Conservation (phyloP, 2,329 filamentous ascomycete genomes). For the Leptographium radiaticola region DNA sequence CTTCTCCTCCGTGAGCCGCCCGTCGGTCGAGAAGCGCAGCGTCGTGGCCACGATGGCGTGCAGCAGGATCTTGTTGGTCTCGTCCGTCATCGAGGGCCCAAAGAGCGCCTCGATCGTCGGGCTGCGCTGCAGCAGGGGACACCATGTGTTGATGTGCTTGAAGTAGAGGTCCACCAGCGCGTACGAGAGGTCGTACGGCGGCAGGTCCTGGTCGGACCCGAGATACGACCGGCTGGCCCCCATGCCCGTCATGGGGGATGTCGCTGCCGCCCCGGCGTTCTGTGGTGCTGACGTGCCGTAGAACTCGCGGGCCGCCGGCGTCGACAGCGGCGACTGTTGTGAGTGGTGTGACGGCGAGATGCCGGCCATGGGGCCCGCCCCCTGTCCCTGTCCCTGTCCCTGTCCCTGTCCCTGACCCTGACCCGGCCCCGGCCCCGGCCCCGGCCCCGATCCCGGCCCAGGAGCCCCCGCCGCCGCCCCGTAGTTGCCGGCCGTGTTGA, state of each 20-base stretch:
- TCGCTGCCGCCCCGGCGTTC: conserved; percentile 1
- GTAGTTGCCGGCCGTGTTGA: conserved; percentile 28
- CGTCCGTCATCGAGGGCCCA: conserved; percentile 60
- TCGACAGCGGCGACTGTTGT: conserved; percentile 21
- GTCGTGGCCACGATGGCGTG: conserved; percentile 86
- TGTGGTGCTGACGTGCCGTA: conserved; percentile 22
- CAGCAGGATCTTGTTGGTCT: conserved; percentile 69
- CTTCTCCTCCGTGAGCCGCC: conserved; percentile 58
- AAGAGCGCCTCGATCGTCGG: conserved; percentile 74
- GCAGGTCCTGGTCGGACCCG: conserved; percentile 51
- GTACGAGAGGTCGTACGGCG: conserved; percentile 63
- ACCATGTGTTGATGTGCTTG: conserved; percentile 72
- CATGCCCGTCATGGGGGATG: conserved; percentile 35
- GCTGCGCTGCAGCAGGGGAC: conserved; percentile 77
- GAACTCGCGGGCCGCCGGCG: conserved; percentile 34
- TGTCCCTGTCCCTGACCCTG: neutral
- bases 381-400: too few species aligned
- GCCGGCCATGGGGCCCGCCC: conserved; percentile 16
- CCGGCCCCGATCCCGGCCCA: neutral
- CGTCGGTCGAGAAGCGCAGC: conserved; percentile 69
- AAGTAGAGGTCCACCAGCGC: conserved; percentile 65
- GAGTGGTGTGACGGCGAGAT: conserved; percentile 24
- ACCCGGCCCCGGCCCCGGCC: too few species aligned
- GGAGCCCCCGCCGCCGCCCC: conserved; percentile 20
- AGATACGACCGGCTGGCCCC: conserved; percentile 32